phyloP scores from a whole-genome alignment of 495 filamentous ascomycete genomes.

The Aspergillus leporis region DNA sequence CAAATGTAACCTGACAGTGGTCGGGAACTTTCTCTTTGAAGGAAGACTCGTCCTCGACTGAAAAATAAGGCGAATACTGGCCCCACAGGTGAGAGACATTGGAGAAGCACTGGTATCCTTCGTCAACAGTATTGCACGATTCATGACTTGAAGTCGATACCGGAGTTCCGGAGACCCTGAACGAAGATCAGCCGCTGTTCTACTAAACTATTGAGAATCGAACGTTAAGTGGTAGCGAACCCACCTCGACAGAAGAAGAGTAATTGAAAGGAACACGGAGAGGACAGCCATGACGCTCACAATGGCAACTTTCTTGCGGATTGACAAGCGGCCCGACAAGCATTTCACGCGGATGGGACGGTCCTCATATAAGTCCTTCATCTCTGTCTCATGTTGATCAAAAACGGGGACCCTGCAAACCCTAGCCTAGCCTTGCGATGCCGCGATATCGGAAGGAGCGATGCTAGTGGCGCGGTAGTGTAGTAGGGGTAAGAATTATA shows the following conservation, averaged over 20 bases:
- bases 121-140: conserved; percentile 57
- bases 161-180: conserved; percentile 12
- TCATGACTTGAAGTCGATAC: background rate
- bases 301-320: conserved; percentile 1
- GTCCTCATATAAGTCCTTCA: conserved; percentile 21
- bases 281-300: conserved; percentile 11
- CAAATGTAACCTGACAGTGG: conserved; percentile 72
- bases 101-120: conserved; percentile 64
- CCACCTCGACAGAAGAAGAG: conserved; percentile 19
- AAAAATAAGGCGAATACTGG: conserved; percentile 82
- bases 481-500: background rate
- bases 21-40: conserved; percentile 57
- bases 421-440: background rate
- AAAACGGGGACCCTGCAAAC: background rate
- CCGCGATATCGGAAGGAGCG: background rate
- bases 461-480: background rate
- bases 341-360: conserved; percentile 5
- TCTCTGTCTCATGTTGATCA: conserved; percentile 2
- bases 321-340: background rate
- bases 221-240: background rate
- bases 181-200: background rate
- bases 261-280: conserved; percentile 9
- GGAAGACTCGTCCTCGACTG: conserved; percentile 56
- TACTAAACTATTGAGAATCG: background rate
- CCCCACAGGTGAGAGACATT: conserved; percentile 74